Evolutionary conservation across 1,284 basidiomycete genomes (phyloP).

Genomic region (Ustilago esculenta): DNA sequence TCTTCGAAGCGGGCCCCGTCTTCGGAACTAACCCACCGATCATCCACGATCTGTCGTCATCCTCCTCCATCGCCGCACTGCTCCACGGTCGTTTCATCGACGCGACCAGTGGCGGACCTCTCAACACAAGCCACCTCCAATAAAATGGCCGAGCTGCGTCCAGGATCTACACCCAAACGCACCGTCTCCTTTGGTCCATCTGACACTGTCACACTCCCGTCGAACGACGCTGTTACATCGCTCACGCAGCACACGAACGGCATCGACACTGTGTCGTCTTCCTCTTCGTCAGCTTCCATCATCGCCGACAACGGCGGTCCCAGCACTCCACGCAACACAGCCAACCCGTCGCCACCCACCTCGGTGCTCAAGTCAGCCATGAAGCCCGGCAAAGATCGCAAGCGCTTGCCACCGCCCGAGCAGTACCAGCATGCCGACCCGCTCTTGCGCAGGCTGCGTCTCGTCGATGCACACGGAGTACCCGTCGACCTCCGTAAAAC

Average conservation of each 20-base stretch:
- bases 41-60: too few species aligned
- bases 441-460: conserved; percentile 64
- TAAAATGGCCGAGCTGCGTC: conserved; percentile 38
- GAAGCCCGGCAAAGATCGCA: conserved; percentile 57
- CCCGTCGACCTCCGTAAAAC: conserved; percentile 57
- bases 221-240: conserved; percentile 2
- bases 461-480: conserved; percentile 62
- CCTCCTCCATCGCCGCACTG: too few species aligned
- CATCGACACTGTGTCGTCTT: neutral
- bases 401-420: conserved; percentile 56
- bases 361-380: conserved; percentile 61
- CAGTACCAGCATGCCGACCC: conserved; percentile 67
- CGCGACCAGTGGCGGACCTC: too few species aligned
- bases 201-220: conserved; percentile 30
- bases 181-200: conserved; percentile 54
- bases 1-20: too few species aligned
- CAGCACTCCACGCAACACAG: conserved; percentile 17
- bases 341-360: conserved; percentile 20
- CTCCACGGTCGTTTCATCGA: too few species aligned
- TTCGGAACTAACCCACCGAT: too few species aligned
- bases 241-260: conserved; percentile 9
- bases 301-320: conserved; percentile 7
- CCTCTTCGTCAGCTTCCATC: conserved; percentile 1
- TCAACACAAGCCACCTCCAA: too few species aligned
- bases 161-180: conserved; percentile 43